Conservation (phyloP, 2,329 filamentous ascomycete genomes). For the Leptosphaerulina australis region DNA sequence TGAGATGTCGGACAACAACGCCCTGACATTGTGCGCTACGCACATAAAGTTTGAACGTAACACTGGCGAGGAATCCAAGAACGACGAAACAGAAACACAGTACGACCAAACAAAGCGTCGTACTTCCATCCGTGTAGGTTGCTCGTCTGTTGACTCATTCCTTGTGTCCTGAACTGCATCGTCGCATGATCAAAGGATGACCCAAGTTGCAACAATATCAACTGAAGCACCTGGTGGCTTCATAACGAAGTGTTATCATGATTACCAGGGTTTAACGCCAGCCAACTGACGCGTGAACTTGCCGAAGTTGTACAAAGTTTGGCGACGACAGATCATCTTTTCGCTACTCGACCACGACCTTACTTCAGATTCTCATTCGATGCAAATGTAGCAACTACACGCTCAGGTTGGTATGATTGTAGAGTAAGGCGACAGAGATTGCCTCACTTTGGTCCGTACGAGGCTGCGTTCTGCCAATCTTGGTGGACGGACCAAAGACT, state of each 20-base stretch:
- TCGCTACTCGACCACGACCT: not conserved
- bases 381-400: not conserved
- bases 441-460: slow-evolving; percentile 1
- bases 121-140: not conserved
- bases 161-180: not conserved
- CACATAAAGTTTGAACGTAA: slow-evolving; percentile 2
- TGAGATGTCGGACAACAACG: slow-evolving; percentile 5
- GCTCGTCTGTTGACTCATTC: not conserved
- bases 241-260: not conserved
- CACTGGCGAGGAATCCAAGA: not conserved
- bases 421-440: not conserved
- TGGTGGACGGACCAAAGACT: slow-evolving; percentile 1
- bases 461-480: slow-evolving; percentile 6
- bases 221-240: not conserved
- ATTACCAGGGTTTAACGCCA: slow-evolving; percentile 1
- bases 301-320: slow-evolving; percentile 13
- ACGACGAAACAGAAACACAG: slow-evolving; percentile 12
- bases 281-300: not conserved
- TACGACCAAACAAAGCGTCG: not conserved
- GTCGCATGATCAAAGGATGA: not conserved
- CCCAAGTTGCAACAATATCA: not conserved
- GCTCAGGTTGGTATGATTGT: not conserved
- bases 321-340: slow-evolving; percentile 14
- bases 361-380: not conserved
- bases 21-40: slow-evolving; percentile 1